phyloP scores from a whole-genome alignment of 306 rosid genomes.

The Astragalus membranaceus region DNA sequence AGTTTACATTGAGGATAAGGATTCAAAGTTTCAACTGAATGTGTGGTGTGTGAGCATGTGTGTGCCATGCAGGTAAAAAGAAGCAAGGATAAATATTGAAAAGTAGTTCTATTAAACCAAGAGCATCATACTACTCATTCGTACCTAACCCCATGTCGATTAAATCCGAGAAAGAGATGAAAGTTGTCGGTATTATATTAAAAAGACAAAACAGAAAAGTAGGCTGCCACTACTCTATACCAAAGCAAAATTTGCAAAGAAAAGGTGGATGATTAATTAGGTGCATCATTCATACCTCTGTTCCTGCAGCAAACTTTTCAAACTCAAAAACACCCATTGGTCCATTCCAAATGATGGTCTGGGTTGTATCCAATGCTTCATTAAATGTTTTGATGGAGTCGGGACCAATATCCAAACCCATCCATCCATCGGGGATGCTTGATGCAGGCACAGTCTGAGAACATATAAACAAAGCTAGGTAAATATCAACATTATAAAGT shows the following conservation, averaged over 20 bases:
- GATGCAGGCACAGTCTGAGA: slow-evolving; percentile 75
- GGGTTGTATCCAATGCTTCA: slow-evolving; percentile 61
- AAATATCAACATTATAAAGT: background rate
- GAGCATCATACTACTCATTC: background rate
- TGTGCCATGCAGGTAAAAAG: too few relatives aligned
- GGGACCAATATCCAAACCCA: slow-evolving; percentile 98
- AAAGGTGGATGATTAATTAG: background rate
- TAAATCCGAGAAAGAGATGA: background rate
- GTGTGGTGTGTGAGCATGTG: too few relatives aligned
- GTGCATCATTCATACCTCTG: slow-evolving; percentile 47
- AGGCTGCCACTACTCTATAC: background rate
- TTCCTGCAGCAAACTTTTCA: slow-evolving; percentile 81
- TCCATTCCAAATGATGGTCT: slow-evolving; percentile 90
- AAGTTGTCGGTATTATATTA: too few relatives aligned
- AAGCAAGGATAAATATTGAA: too few relatives aligned
- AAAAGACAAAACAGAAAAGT: background rate
- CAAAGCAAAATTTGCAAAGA: background rate
- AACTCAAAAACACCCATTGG: slow-evolving; percentile 99
- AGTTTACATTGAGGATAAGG: background rate
- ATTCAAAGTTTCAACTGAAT: background rate
- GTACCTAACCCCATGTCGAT: background rate
- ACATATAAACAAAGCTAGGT: background rate
- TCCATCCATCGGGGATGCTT: slow-evolving; percentile 86
- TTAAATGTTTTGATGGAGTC: slow-evolving; percentile 74
- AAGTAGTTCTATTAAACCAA: background rate